Percentiles rank a stretch among this genome's conserved stretches.
Evolutionary conservation across 2,329 filamentous ascomycete genomes (phyloP).

Genomic region (Alternaria solani): DNA sequence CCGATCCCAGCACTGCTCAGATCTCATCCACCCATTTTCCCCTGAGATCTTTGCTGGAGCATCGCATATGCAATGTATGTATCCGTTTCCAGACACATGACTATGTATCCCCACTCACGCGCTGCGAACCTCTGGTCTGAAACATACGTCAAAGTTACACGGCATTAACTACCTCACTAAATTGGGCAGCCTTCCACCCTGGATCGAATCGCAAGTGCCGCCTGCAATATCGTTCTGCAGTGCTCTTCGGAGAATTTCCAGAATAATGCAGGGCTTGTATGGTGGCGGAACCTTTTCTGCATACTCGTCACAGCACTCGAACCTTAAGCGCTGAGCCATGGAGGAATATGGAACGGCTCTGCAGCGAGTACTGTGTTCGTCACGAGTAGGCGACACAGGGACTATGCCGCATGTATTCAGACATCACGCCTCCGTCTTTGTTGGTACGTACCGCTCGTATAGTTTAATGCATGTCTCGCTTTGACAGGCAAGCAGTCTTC

Average conservation of each 20-base stretch:
- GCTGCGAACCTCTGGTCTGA: conserved; percentile 25
- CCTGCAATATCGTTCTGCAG: conserved; percentile 14
- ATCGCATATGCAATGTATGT: conserved; percentile 24
- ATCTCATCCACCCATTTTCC: conserved; percentile 7
- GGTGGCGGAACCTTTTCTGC: conserved; percentile 12
- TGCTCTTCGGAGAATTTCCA: conserved; percentile 15
- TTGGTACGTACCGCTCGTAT: conserved; percentile 8
- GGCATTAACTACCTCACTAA: conserved; percentile 8
- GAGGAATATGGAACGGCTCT: conserved; percentile 1
- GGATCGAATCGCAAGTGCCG: conserved; percentile 7
- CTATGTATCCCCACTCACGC: conserved; percentile 13
- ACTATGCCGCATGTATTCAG: not conserved
- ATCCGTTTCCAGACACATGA: conserved; percentile 22
- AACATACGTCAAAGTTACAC: conserved; percentile 16
- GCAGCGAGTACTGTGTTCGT: not conserved
- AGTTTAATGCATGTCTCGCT: conserved; percentile 13
- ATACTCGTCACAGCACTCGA: conserved; percentile 13
- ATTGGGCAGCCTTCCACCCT: not conserved
- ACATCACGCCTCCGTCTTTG: not conserved
- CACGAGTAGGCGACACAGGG: not conserved
- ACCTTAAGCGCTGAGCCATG: conserved; percentile 1
- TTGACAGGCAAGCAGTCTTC: conserved; percentile 6
- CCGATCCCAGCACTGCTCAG: conserved; percentile 8
- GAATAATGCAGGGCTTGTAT: conserved; percentile 14
- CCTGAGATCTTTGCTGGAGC: conserved; percentile 20